Percentiles rank a stretch among this genome's conserved stretches.
phyloP scores from a whole-genome alignment of 2,329 filamentous ascomycete species.

The Coccinonectria pachysandricola region DNA sequence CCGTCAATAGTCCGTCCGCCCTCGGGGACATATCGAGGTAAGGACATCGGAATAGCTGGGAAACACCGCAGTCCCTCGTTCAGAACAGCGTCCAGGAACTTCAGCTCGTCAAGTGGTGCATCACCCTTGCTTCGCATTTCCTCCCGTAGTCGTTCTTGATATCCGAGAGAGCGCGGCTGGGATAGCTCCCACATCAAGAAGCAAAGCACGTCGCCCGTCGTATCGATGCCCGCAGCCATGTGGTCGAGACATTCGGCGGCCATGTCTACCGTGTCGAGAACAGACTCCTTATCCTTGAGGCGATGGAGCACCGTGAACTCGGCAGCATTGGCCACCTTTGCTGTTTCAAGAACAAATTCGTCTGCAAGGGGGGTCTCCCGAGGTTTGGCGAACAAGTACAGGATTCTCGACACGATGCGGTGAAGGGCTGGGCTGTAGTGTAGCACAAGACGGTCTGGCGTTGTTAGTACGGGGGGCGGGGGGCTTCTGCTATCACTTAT shows the following conservation, averaged over 20 bases:
- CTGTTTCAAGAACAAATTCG: slow-evolving; percentile 45
- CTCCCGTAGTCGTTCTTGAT: slow-evolving; percentile 41
- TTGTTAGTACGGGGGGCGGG: too few relatives aligned
- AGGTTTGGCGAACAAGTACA: slow-evolving; percentile 41
- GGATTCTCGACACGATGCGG: slow-evolving; percentile 32
- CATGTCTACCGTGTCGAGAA: slow-evolving; percentile 42
- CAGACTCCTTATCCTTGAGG: slow-evolving; percentile 39
- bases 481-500: too few relatives aligned
- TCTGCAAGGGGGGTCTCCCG: slow-evolving; percentile 50
- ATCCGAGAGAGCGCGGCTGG: slow-evolving; percentile 38
- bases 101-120: slow-evolving; percentile 36
- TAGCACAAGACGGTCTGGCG: slow-evolving; percentile 45
- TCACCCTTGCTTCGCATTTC: slow-evolving; percentile 38
- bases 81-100: slow-evolving; percentile 53
- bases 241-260: slow-evolving; percentile 63
- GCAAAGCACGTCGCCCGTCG: slow-evolving; percentile 58
- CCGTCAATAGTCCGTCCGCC: slow-evolving; percentile 47
- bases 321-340: slow-evolving; percentile 33
- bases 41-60: slow-evolving; percentile 55
- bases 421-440: slow-evolving; percentile 47
- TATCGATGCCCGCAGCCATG: slow-evolving; percentile 63
- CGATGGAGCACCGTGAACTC: slow-evolving; percentile 49
- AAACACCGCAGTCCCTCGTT: slow-evolving; percentile 52
- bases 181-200: slow-evolving; percentile 65
- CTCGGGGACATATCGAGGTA: slow-evolving; percentile 48